Percentiles rank a stretch among this genome's conserved stretches.
Conservation (phyloP, 495 filamentous ascomycete species). For the Penicillium longicatenatum region DNA sequence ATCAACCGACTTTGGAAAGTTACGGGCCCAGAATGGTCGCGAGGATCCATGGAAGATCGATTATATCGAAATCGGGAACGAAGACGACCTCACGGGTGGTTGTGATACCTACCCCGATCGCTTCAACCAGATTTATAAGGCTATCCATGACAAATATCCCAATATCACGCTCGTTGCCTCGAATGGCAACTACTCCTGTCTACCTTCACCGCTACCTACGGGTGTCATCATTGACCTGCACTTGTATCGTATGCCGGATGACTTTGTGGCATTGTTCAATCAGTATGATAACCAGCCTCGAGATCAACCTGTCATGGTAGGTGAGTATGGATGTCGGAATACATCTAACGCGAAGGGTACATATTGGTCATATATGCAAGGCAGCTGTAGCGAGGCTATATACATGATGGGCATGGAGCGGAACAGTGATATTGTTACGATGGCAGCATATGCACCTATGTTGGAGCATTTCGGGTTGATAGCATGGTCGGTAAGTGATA, state of each 20-base stretch:
- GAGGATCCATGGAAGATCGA: slow-evolving; percentile 46
- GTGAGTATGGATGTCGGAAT: slow-evolving; percentile 60
- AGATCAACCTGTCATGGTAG: slow-evolving; percentile 45
- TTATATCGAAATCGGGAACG: slow-evolving; percentile 59
- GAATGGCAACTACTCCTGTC: slow-evolving; percentile 35
- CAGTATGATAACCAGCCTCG: slow-evolving; percentile 53
- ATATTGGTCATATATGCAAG: slow-evolving; percentile 53
- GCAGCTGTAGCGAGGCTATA: slow-evolving; percentile 64
- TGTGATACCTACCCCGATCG: slow-evolving; percentile 47
- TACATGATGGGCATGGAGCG: slow-evolving; percentile 69
- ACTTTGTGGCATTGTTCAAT: slow-evolving; percentile 56
- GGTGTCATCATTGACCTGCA: slow-evolving; percentile 49
- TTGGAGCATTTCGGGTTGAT: slow-evolving; percentile 48
- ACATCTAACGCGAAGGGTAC: slow-evolving; percentile 38
- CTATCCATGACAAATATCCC: slow-evolving; percentile 48
- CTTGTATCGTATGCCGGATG: slow-evolving; percentile 51
- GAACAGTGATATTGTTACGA: slow-evolving; percentile 59
- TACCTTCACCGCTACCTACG: slow-evolving; percentile 31
- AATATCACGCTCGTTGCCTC: slow-evolving; percentile 46
- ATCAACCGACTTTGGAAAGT: slow-evolving; percentile 38
- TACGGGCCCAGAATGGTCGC: slow-evolving; percentile 48
- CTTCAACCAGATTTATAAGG: slow-evolving; percentile 45
- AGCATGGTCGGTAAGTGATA: slow-evolving; percentile 41
- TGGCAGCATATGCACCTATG: slow-evolving; percentile 54
- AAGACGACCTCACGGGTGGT: slow-evolving; percentile 52